phyloP scores from a whole-genome alignment of 1,284 basidiomycete genomes.

The Leccinum olivaceoglutinosum region DNA sequence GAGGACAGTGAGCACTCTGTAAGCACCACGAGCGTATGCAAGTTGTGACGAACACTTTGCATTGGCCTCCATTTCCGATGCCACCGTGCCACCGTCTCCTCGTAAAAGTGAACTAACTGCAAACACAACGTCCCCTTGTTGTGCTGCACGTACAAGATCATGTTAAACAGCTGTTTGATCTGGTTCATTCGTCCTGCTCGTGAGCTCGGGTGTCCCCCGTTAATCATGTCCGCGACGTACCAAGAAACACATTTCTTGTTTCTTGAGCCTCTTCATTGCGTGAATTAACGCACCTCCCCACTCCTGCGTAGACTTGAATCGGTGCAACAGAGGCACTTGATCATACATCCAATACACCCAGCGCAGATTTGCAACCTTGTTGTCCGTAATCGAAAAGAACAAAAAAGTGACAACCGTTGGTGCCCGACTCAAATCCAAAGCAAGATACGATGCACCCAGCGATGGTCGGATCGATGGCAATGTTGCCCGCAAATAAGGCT shows the following conservation, averaged over 20 bases:
- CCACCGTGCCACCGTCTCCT: conserved; percentile 33
- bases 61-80: conserved; percentile 59
- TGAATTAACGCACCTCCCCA: conserved; percentile 38
- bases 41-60: conserved; percentile 42
- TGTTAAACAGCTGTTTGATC: conserved; percentile 44
- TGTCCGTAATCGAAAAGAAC: conserved; percentile 45
- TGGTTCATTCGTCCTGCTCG: conserved; percentile 21
- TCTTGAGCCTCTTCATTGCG: conserved; percentile 42
- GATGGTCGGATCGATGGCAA: conserved; percentile 49
- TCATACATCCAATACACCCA: conserved; percentile 59
- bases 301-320: conserved; percentile 29
- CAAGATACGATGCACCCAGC: conserved; percentile 39
- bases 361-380: conserved; percentile 47
- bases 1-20: conserved; percentile 1
- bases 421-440: background rate
- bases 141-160: conserved; percentile 56
- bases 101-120: conserved; percentile 62
- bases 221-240: conserved; percentile 20
- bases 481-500: conserved; percentile 54
- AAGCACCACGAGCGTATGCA: background rate
- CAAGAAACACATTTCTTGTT: conserved; percentile 53
- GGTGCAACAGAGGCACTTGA: conserved; percentile 45
- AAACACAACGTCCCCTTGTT: conserved; percentile 66
- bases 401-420: conserved; percentile 18
- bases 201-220: background rate